Base-by-base conservation (phyloP, 495 filamentous ascomycete genomes). In the Talaromyces nanjingensis region DNA sequence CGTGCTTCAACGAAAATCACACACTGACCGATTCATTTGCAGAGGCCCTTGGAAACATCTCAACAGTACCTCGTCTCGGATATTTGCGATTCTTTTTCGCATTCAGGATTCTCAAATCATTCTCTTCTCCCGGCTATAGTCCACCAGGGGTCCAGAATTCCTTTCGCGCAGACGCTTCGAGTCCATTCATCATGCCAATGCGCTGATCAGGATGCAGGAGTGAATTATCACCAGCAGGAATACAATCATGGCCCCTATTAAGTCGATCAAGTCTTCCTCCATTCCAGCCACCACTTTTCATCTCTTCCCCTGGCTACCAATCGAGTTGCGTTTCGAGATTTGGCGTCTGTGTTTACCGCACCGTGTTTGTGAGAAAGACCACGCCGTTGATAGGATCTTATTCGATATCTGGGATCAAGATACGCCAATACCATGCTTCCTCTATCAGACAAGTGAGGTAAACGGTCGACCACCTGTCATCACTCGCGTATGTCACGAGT, bases 271-370 rank as follows among this genome's bases (percentile, higher is more conserved):
- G 33, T 20, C 18, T 20, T 49, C 52, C 25, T 25, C 24, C 12
- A 55, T 55, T 14, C 22, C 52, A 5, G 25, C 20, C 52, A 29
- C 20, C 52, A 29, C 52, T 8, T 59, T 60, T 29, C 37, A 60
- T 29, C 16, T 60, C 34, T 60, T 60, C 22, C 59, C 59, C 24
- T 45, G 37, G 34, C 34, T 60, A 1, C 59, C 59, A 60, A 16
- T 9, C 33, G 59, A 60, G 59, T 16, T 60, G 34, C 59, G 34
- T 11, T 18, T 60, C 37, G 33, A 60, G 22, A 60, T 60, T 42
- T 60, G 59, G 59, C 59, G 59, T 22, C 34, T 60, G 59, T 42
- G 33, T n/a, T n/a, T n/a, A n/a, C n/a, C n/a, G n/a, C n/a, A n/a
- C n/a, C n/a, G n/a, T n/a, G n/a, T 60, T 39, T 60, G 56, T 16